Percentiles rank a stretch among this genome's conserved stretches.
Evolutionary conservation across 148 eudicot genomes (phyloP).

Genomic region (Rhododendron simsii): DNA sequence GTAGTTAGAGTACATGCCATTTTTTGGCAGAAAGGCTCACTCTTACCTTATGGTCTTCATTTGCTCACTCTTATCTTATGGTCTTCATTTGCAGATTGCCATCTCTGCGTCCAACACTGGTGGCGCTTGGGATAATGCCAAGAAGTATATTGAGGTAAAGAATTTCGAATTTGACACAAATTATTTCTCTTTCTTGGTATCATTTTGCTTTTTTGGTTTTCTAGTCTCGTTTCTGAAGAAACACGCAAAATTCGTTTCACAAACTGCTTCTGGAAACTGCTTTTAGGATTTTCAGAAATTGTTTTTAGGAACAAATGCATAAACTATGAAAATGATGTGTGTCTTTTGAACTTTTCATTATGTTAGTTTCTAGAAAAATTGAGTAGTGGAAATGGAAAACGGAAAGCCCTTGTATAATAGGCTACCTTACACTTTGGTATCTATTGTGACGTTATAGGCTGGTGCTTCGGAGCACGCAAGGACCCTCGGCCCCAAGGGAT

Average conservation of each 20-base stretch:
- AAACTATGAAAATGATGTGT: neutral
- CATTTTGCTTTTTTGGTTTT: neutral
- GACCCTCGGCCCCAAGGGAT: constrained; percentile 79
- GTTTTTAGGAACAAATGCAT: neutral
- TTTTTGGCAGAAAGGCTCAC: neutral
- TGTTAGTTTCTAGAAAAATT: neutral
- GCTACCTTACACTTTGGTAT: neutral
- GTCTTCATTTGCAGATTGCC: constrained; percentile 50
- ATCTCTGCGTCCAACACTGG: constrained; percentile 94
- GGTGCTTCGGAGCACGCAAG: constrained; percentile 79
- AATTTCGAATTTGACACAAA: neutral
- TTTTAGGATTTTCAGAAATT: neutral
- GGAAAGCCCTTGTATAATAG: neutral
- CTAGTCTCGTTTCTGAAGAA: neutral
- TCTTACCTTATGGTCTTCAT: neutral
- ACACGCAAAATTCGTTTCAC: neutral
- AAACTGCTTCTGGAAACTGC: neutral
- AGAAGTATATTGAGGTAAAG: constrained; percentile 85
- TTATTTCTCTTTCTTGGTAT: neutral
- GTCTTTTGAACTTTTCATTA: neutral
- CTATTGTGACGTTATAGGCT: constrained; percentile 39
- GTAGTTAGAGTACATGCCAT: neutral
- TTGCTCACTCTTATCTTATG: constrained; percentile 6
- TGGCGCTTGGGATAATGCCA: constrained; percentile 94
- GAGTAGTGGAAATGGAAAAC: neutral